phyloP scores from a whole-genome alignment of 2,329 filamentous ascomycete species.

The Knoxdaviesia capensis region DNA sequence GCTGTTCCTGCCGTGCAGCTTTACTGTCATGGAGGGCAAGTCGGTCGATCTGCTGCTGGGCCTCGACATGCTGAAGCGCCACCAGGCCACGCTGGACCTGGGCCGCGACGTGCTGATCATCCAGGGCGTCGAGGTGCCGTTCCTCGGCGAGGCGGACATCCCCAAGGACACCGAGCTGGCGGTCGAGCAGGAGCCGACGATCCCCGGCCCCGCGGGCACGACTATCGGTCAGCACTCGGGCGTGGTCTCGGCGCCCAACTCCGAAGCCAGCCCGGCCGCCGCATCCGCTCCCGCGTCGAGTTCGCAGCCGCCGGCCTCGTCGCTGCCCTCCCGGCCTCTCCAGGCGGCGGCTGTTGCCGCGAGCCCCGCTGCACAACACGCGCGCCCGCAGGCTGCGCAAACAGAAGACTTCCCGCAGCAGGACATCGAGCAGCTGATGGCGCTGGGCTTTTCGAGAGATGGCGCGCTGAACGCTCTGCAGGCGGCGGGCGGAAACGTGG shows the following conservation, averaged over 20 bases:
- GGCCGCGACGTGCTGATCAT: conserved; percentile 71
- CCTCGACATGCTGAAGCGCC: conserved; percentile 89
- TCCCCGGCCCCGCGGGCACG: conserved; percentile 73
- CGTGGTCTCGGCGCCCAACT: conserved; percentile 28
- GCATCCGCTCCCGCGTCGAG: conserved; percentile 7
- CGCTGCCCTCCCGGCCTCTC: conserved; percentile 3
- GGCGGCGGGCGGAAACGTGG: conserved; percentile 68
- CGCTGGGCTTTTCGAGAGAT: conserved; percentile 56
- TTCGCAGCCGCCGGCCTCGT: conserved; percentile 6
- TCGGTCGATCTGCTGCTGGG: conserved; percentile 84
- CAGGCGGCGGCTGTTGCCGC: conserved; percentile 10
- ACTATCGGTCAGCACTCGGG: conserved; percentile 71
- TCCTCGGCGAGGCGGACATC: conserved; percentile 83
- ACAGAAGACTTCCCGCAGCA: conserved; percentile 28
- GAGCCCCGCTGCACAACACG: conserved; percentile 9
- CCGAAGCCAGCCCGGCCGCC: conserved; percentile 4
- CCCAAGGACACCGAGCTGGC: conserved; percentile 68
- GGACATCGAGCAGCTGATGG: conserved; percentile 54
- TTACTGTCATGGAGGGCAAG: conserved; percentile 99
- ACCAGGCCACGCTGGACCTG: conserved; percentile 84
- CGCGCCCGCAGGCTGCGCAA: conserved; percentile 9
- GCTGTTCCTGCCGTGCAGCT: conserved; percentile 77
- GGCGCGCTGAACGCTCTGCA: conserved; percentile 65
- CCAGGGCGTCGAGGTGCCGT: conserved; percentile 70
- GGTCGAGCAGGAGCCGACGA: conserved; percentile 58